Conservation (phyloP, 257 asterid species). For the Nicotiana otophora region DNA sequence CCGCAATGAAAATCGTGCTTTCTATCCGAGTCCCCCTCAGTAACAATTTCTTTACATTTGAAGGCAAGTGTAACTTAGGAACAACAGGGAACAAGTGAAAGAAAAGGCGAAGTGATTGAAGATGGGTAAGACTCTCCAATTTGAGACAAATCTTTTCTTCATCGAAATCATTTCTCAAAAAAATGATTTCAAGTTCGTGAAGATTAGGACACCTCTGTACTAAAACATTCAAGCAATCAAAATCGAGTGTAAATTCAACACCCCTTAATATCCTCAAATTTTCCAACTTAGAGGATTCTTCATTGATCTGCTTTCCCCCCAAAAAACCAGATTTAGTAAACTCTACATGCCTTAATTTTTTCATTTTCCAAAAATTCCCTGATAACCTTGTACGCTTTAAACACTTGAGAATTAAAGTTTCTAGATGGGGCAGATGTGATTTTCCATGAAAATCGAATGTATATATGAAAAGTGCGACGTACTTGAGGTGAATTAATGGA, state of each 20-base stretch:
- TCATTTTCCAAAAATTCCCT: background rate
- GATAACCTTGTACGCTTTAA: background rate
- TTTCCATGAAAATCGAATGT: too few species aligned
- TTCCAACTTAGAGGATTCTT: background rate
- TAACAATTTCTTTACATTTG: background rate
- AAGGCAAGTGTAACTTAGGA: background rate
- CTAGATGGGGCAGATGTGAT: too few species aligned
- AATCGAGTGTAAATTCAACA: background rate
- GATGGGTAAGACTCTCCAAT: background rate
- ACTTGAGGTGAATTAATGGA: too few species aligned
- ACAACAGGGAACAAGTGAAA: background rate
- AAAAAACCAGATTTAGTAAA: background rate
- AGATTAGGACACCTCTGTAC: background rate
- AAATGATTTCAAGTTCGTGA: background rate
- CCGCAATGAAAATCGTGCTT: background rate
- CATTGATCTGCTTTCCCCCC: background rate
- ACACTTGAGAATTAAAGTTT: background rate
- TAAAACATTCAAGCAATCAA: background rate
- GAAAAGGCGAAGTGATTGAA: background rate
- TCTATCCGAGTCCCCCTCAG: background rate
- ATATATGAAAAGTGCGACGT: too few species aligned
- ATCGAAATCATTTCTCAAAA: background rate
- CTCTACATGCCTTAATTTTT: background rate
- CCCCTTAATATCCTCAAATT: background rate
- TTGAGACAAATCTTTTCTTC: background rate